These are phyloP conservation scores for Leccinum broughii DNA, from an alignment of 768 basidiomycete species.

Conservation along the genomic window DNA sequence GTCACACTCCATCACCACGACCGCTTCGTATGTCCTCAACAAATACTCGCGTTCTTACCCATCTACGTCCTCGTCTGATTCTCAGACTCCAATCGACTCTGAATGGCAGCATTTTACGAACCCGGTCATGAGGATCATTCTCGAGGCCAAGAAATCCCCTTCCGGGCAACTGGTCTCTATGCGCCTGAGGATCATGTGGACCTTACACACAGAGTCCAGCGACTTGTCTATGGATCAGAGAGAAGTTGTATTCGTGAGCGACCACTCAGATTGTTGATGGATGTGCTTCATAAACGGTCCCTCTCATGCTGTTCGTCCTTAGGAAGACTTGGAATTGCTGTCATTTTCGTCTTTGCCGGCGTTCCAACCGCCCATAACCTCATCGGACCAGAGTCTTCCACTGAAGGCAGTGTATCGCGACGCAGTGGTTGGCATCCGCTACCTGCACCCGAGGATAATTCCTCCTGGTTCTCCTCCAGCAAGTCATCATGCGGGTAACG, in stretches of 20 bases:
- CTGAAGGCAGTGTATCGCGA: slow-evolving; percentile 81
- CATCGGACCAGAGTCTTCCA: slow-evolving; percentile 57
- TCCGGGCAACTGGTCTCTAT: slow-evolving; percentile 60
- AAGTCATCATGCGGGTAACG: slow-evolving; percentile 12
- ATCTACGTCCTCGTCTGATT: slow-evolving; percentile 10
- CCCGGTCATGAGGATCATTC: slow-evolving; percentile 58
- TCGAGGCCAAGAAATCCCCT: slow-evolving; percentile 58
- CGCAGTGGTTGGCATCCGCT: slow-evolving; percentile 71
- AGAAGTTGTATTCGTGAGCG: slow-evolving; percentile 69
- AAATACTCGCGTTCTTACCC: slow-evolving; percentile 75
- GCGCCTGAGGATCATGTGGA: slow-evolving; percentile 66
- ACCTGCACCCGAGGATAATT: slow-evolving; percentile 51
- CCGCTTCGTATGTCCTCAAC: slow-evolving; percentile 52
- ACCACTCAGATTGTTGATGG: not conserved
- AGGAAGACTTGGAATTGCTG: slow-evolving; percentile 81
- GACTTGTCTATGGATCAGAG: slow-evolving; percentile 44
- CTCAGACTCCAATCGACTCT: slow-evolving; percentile 29
- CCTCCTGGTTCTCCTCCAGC: slow-evolving; percentile 34
- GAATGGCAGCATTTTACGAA: slow-evolving; percentile 84
- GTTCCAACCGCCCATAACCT: slow-evolving; percentile 29
- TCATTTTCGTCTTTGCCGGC: slow-evolving; percentile 55
- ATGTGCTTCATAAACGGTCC: not conserved
- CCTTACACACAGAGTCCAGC: slow-evolving; percentile 41
- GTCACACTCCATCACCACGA: slow-evolving; percentile 50
- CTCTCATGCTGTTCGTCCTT: slow-evolving; percentile 12